Evolutionary conservation across 176 grass and related monocot genomes (phyloP).

Genomic region (Pontederia crassipes): DNA sequence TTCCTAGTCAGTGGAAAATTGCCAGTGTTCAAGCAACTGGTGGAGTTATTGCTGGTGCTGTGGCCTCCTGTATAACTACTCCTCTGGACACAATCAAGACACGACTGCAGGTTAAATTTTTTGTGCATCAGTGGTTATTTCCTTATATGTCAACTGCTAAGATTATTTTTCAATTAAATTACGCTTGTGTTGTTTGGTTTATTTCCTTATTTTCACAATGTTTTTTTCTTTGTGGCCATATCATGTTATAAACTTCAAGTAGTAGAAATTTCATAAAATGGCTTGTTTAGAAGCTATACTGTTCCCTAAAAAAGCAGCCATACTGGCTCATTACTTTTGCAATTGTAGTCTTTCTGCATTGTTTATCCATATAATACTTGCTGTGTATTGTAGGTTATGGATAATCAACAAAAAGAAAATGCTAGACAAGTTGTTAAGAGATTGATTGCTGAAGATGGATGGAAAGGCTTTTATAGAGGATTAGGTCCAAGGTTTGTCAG

Average conservation of each 20-base stretch:
- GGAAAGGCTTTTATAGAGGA: conserved; percentile 90
- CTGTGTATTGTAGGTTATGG: conserved; percentile 45
- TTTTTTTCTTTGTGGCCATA: no score
- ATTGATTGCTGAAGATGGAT: conserved; percentile 93
- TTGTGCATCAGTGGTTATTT: neutral
- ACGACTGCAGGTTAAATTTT: conserved; percentile 55
- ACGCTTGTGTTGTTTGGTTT: no score
- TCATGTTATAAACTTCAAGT: no score
- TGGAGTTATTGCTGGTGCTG: conserved; percentile 69
- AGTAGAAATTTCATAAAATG: no score
- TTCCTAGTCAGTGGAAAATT: conserved; percentile 63
- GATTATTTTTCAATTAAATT: no score
- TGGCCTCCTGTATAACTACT: conserved; percentile 88
- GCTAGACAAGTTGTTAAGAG: conserved; percentile 55
- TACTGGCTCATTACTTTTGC: no score
- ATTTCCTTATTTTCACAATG: no score
- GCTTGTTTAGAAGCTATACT: no score
- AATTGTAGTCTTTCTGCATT: no score
- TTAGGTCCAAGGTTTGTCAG: conserved; percentile 93
- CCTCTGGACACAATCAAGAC: conserved; percentile 98
- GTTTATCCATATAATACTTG: neutral
- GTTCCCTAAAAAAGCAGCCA: no score
- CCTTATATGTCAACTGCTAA: neutral
- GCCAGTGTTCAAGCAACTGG: conserved; percentile 82
- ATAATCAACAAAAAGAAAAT: conserved; percentile 49